Base-by-base conservation (phyloP, 805 yeast genomes). In the Phaffomyces thermotolerans region DNA sequence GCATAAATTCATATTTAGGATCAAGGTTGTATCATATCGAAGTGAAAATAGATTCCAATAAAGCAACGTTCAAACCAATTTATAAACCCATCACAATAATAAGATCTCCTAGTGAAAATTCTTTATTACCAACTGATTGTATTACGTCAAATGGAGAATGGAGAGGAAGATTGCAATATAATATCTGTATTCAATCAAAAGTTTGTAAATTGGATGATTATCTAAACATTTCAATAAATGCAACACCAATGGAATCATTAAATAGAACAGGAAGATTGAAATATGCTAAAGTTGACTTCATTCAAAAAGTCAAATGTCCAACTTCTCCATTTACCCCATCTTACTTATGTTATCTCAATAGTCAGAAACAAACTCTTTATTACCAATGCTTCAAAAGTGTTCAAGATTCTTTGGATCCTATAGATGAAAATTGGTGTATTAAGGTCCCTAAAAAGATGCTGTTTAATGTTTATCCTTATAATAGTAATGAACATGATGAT, bases 251-350 rank as follows among this genome's bases (percentile, higher is more conserved):
- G 9, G 34, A 33, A 5, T 14, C 20, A 5, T 6, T n/a, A 7
- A 29, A 18, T 2, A 20, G 18, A 6, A 17, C 37, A 15, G 53
- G 50, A 3, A 23, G 17, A 10, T 41, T 54, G 24, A 47, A 41
- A n/a, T 37, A 43, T 22, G 34, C 49, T 18, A 54, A 42, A 31
- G 44, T 52, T 2, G 27, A 38, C 6, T 42, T 54, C 22, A 30
- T 46, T 3, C 53, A 54, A 41, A 54, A 42, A 37, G 18, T 42
- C 14, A 46, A 41, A 30, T 54, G 52, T 32, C 48, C 50, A 12
- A 40, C 37, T 15, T 13, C 14, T 12, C 37, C 37, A 34, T n/a
- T 18, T 12, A 35, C 18, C n/a, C 13, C 6, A 12, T 18, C 14
- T 5, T 15, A 34, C 4, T 33, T 37, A 9, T 14, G 32, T 18